Base-by-base conservation (phyloP, 1,284 basidiomycete genomes). In the Sporisorium scitamineum region DNA sequence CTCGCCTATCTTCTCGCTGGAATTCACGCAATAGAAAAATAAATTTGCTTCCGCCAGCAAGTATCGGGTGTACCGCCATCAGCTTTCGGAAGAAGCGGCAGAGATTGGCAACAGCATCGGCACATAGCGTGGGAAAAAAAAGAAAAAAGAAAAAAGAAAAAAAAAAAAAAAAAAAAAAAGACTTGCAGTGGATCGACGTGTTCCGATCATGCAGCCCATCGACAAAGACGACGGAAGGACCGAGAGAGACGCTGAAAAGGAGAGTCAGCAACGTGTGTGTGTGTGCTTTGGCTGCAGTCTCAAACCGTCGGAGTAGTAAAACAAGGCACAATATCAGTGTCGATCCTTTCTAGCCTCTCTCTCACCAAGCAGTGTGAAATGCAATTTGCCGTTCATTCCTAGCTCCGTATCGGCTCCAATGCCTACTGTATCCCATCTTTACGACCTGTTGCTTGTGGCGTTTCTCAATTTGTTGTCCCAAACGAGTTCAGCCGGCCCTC, bases 241-340 rank as follows among this genome's bases (percentile, higher is more conserved):
- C n/a, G n/a, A n/a, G n/a, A n/a, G n/a, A n/a, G 34, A 34, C 6
- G 13, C 34, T 9, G 34, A 13, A 14, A 34, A 42, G 5, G 18
- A 39, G 37, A 39, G 34, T 34, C 34, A 34, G 34, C 34, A n/a
- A n/a, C n/a, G n/a, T n/a, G n/a, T n/a, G n/a, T n/a, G n/a, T n/a
- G n/a, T n/a, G n/a, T n/a, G n/a, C n/a, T n/a, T n/a, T n/a, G n/a
- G 9, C n/a, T 22, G 50, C 50, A 37, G 31, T 34, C 32, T 26
- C 48, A 31, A 47, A 58, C 45, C 56, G 56, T 58, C 47, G 56
- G 56, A 50, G 56, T 27, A 13, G 22, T 8, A 57, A 57, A n/a
- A n/a, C 16, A n/a, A 47, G 32, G 44, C 55, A 57, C 20, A 27
- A 22, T 27, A 14, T 18, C 55, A 39, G 55, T 37, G 31, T 56